Percentiles rank a stretch among this genome's conserved stretches.
Evolutionary conservation across 179 eudicot species (phyloP).

Genomic region (Gypsophila paniculata): DNA sequence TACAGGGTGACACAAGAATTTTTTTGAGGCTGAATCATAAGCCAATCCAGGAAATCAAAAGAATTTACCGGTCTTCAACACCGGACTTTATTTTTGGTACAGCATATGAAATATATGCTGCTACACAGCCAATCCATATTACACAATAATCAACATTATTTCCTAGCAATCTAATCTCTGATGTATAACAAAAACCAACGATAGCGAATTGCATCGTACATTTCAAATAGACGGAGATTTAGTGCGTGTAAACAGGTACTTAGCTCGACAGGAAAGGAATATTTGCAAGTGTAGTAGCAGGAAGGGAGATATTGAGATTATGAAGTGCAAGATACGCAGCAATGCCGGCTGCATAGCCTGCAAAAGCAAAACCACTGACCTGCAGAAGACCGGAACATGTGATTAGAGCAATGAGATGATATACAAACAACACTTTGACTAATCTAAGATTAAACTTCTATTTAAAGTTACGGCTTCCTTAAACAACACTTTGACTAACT

Average conservation of each 20-base stretch:
- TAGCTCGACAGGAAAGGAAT: conserved; percentile 67
- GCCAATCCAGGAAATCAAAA: not conserved
- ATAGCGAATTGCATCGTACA: not conserved
- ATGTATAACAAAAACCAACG: not conserved
- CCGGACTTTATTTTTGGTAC: not conserved
- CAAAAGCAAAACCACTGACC: conserved; percentile 86
- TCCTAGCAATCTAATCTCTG: conserved; percentile 16
- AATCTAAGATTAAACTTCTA: no score
- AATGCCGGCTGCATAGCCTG: conserved; percentile 83
- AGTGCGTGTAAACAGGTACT: conserved; percentile 5
- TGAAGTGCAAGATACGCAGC: conserved; percentile 63
- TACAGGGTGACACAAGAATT: not conserved
- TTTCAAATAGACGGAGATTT: conserved; percentile 3
- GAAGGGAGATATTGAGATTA: conserved; percentile 55
- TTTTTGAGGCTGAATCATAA: not conserved
- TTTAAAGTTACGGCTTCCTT: no score
- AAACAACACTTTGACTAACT: not conserved
- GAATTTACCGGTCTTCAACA: not conserved
- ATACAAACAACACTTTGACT: no score
- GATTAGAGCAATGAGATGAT: not conserved
- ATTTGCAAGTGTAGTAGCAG: conserved; percentile 58
- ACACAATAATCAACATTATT: conserved; percentile 6
- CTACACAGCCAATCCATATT: not conserved
- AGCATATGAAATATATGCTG: not conserved
- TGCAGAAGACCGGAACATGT: conserved; percentile 26